Evolutionary conservation across 2,329 filamentous ascomycete genomes (phyloP), one percentile per base, ranked within the genome.

Genomic region (Beauveria sp.): DNA sequence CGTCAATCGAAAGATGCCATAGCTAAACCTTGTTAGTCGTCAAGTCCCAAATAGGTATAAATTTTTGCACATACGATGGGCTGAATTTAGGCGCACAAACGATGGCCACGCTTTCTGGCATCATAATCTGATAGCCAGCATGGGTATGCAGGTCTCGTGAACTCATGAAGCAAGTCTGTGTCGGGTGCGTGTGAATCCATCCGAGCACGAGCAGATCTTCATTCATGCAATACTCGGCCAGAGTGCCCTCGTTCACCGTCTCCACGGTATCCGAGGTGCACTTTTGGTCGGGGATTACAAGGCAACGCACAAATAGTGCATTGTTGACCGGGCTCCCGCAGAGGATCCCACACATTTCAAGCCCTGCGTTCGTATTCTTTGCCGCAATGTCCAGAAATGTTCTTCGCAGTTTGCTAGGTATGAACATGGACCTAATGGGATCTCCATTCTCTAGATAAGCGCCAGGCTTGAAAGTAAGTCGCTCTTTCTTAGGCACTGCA

Each of bases 151-250:
- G 72, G 71, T 99, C 95, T 55, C 93, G 82, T 54, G 89, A 95
- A 72, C 91, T 96, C 90, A 99, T 96, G 73, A 99, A 99, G 74
- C 95, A 99, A 0, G 91, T 96, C 76, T 99, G 95, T 0, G 89
- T 91, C 0, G 95, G 95, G 73, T 99, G 95, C 0, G 95, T 99
- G 72, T 99, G 95, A 64, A 99, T 99, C 95, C 95, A 99, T 45
- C 93, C 93, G 5, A 96, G 82, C 59, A 96, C 86, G 73, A 96
- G 84, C 42, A 98, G 76, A 64, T 96, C 90, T 69, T 96, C 85
- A 5, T 81, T 82, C 68, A 95, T 90, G 70, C 93, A 96, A 72
- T 93, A 97, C 62, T 96, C 91, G 67, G 97, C 93, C 31, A 97
- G 81, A 0, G 86, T 85, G 34, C 84, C 83, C 73, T 96, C 92